phyloP scores from a whole-genome alignment of 805 yeast genomes.

The Kodamaea fukazawae region DNA sequence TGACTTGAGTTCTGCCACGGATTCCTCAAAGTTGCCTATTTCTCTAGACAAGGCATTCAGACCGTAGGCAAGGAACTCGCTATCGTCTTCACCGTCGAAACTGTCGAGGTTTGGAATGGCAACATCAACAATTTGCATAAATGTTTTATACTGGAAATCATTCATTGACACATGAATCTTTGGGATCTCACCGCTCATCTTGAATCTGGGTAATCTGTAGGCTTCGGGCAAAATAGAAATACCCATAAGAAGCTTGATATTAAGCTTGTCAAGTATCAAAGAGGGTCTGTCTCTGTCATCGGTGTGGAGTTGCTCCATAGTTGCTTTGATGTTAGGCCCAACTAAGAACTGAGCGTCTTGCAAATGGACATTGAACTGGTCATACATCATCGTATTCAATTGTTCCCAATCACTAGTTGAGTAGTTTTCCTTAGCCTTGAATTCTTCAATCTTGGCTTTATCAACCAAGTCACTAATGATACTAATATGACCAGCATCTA shows the following conservation, averaged over 20 bases:
- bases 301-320: slow-evolving; percentile 66
- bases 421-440: slow-evolving; percentile 61
- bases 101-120: slow-evolving; percentile 56
- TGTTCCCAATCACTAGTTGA: slow-evolving; percentile 70
- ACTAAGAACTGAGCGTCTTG: slow-evolving; percentile 86
- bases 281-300: slow-evolving; percentile 45
- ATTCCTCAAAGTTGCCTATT: background rate
- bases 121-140: slow-evolving; percentile 73
- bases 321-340: slow-evolving; percentile 76
- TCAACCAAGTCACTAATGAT: slow-evolving; percentile 78
- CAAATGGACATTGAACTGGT: slow-evolving; percentile 70
- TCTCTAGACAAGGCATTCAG: slow-evolving; percentile 1
- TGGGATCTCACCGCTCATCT: slow-evolving; percentile 76
- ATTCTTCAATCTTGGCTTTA: slow-evolving; percentile 60
- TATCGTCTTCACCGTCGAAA: slow-evolving; percentile 30
- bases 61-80: slow-evolving; percentile 36
- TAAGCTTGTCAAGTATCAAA: slow-evolving; percentile 71
- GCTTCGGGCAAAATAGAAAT: slow-evolving; percentile 85
- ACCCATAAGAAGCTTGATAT: slow-evolving; percentile 71
- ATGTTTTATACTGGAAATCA: slow-evolving; percentile 85
- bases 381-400: slow-evolving; percentile 81
- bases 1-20: slow-evolving; percentile 2
- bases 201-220: slow-evolving; percentile 64
- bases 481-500: slow-evolving; percentile 95
- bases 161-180: slow-evolving; percentile 66